phyloP scores from a whole-genome alignment of 2,329 filamentous ascomycete genomes.

The Claviceps cyperi region DNA sequence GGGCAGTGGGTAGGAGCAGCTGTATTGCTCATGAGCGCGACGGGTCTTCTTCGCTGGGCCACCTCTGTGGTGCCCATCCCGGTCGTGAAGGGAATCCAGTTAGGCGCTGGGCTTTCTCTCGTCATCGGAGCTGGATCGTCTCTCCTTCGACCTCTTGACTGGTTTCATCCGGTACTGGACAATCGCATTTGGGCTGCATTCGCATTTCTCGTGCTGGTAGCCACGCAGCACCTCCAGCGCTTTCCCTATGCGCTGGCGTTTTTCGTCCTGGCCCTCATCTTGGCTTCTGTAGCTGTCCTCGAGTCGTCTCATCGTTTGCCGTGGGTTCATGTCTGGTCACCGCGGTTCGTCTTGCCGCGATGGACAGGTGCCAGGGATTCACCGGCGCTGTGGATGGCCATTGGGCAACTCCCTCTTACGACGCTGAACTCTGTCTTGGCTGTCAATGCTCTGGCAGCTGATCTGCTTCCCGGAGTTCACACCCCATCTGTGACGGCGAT shows the following conservation, averaged over 20 bases:
- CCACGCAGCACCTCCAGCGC: constrained; percentile 48
- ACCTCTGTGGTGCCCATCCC: constrained; percentile 66
- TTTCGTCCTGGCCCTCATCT: constrained; percentile 51
- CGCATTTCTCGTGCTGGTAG: constrained; percentile 57
- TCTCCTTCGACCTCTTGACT: constrained; percentile 53
- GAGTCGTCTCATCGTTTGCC: constrained; percentile 26
- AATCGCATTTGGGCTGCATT: constrained; percentile 65
- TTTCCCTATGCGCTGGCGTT: constrained; percentile 69
- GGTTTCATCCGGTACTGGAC: constrained; percentile 55
- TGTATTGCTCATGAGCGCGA: constrained; percentile 63
- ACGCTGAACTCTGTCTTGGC: constrained; percentile 88
- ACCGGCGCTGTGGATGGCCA: constrained; percentile 41
- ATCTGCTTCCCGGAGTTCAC: constrained; percentile 57
- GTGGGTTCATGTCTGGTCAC: constrained; percentile 44
- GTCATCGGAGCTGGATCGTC: constrained; percentile 60
- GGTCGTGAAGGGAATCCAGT: constrained; percentile 87
- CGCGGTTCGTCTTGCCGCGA: constrained; percentile 27
- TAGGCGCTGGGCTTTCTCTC: constrained; percentile 77
- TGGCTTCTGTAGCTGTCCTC: constrained; percentile 37
- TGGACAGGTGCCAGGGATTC: constrained; percentile 16
- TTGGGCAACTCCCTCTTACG: constrained; percentile 82
- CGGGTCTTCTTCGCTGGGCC: constrained; percentile 63
- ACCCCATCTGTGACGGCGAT: constrained; percentile 60
- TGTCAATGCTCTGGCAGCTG: constrained; percentile 61
- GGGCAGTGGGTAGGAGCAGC: constrained; percentile 56